Percentiles rank a stretch among this genome's conserved stretches.
Evolutionary conservation across 225 moss, liverwort and hornwort species (phyloP).

Genomic region (Polytrichum commune): DNA sequence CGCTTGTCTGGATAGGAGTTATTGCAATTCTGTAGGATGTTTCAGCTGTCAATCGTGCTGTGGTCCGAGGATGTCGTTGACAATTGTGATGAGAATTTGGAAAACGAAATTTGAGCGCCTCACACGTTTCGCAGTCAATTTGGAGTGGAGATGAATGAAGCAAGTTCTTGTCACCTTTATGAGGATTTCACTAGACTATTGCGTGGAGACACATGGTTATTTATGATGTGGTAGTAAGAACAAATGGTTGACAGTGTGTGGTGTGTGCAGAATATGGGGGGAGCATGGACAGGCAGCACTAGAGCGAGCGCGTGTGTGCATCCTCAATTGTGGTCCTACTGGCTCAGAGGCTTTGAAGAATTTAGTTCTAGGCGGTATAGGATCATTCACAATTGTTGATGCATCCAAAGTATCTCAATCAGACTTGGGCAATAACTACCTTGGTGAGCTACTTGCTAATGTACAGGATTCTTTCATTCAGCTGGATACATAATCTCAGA

Average conservation of each 20-base stretch:
- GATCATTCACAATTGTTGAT: slow-evolving; percentile 94
- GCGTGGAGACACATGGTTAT: not conserved
- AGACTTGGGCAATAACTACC: slow-evolving; percentile 90
- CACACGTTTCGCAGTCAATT: too few species aligned
- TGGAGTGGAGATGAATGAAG: too few species aligned
- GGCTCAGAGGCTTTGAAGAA: slow-evolving; percentile 95
- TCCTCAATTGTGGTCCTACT: slow-evolving; percentile 93
- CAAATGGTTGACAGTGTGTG: slow-evolving; percentile 1
- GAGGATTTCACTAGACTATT: too few species aligned
- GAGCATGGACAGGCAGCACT: slow-evolving; percentile 95
- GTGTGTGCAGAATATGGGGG: slow-evolving; percentile 86
- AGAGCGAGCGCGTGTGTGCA: slow-evolving; percentile 83
- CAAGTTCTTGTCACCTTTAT: too few species aligned
- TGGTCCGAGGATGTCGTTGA: too few species aligned
- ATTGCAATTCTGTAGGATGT: too few species aligned
- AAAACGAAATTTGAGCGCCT: too few species aligned
- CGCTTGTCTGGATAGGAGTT: too few species aligned
- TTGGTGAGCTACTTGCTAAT: slow-evolving; percentile 49
- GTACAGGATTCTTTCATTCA: not conserved
- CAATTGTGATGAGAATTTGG: too few species aligned
- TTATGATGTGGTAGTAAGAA: not conserved
- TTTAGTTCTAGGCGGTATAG: slow-evolving; percentile 93
- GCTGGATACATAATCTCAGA: too few species aligned
- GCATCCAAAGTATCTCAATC: slow-evolving; percentile 62
- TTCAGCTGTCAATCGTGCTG: too few species aligned